A percentile compares a stretch with the other conserved stretches of the same genome.
Evolutionary conservation across 345 rosid species (phyloP).

Genomic region (Trapa bicornis): DNA sequence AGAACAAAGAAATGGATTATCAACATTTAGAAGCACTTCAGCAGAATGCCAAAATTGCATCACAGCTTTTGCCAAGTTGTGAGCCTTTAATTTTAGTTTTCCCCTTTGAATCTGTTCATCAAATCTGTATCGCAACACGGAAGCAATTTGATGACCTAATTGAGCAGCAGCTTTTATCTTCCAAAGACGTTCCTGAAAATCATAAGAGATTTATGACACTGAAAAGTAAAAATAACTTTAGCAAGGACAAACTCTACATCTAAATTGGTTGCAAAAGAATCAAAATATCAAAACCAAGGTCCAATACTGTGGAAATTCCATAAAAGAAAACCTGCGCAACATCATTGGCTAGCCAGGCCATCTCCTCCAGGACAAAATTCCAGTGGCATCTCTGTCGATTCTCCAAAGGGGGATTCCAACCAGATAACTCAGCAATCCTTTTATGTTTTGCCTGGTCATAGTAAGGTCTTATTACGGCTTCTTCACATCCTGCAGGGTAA

Average conservation of each 20-base stretch:
- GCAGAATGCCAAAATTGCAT: slow-evolving; percentile 80
- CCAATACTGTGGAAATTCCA: not conserved
- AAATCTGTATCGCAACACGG: slow-evolving; percentile 45
- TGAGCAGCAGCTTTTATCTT: slow-evolving; percentile 94
- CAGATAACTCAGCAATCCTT: slow-evolving; percentile 80
- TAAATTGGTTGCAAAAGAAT: not conserved
- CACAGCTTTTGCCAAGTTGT: slow-evolving; percentile 63
- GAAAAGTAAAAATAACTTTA: not conserved
- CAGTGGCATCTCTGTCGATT: slow-evolving; percentile 55
- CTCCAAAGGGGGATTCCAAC: slow-evolving; percentile 35
- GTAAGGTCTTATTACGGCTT: slow-evolving; percentile 15
- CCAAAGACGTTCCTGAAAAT: slow-evolving; percentile 88
- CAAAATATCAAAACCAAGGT: not conserved
- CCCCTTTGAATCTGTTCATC: slow-evolving; percentile 34
- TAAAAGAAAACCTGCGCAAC: slow-evolving; percentile 68
- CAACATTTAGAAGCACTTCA: slow-evolving; percentile 31
- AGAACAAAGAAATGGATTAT: slow-evolving; percentile 18
- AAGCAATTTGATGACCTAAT: slow-evolving; percentile 60
- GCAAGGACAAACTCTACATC: not conserved
- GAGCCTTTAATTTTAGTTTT: slow-evolving; percentile 55
- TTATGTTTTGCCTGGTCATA: slow-evolving; percentile 69
- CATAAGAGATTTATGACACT: not conserved
- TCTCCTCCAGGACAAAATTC: slow-evolving; percentile 99
- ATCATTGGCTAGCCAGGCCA: slow-evolving; percentile 98
- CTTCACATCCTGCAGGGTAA: not conserved